These are phyloP conservation scores for Starmera stellimalicola DNA, from an alignment of 1,139 yeast genomes.

Conservation along the genomic window DNA sequence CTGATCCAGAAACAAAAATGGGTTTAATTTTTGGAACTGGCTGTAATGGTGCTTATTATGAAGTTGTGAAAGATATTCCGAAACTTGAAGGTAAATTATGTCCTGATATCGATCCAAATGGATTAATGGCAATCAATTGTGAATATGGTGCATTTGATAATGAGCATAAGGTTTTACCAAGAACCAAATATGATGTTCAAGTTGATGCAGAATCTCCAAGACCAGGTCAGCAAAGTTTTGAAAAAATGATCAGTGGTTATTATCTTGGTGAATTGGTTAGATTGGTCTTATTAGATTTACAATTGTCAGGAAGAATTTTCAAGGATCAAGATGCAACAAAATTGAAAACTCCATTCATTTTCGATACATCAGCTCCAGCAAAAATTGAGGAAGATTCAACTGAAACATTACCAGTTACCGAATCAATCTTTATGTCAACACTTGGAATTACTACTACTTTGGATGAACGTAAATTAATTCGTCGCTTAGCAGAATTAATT, in stretches of 20 bases:
- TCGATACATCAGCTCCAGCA: conserved; percentile 89
- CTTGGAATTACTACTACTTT: conserved; percentile 59
- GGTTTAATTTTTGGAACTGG: conserved; percentile 98
- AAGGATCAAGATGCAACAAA: conserved; percentile 55
- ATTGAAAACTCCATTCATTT: conserved; percentile 50
- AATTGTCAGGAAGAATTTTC: conserved; percentile 58
- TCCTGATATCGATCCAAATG: conserved; percentile 49
- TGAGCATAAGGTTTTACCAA: conserved; percentile 74
- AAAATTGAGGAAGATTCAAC: conserved; percentile 77
- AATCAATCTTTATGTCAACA: conserved; percentile 48
- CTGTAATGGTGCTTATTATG: conserved; percentile 95
- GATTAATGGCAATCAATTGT: conserved; percentile 94
- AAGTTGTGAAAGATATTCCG: conserved; percentile 62
- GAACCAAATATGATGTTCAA: conserved; percentile 76
- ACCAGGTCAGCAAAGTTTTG: conserved; percentile 94
- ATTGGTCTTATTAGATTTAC: conserved; percentile 66
- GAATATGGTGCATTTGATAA: conserved; percentile 98
- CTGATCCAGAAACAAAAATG: conserved; percentile 83
- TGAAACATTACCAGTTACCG: conserved; percentile 70
- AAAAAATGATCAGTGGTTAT: conserved; percentile 96
- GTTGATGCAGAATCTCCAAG: conserved; percentile 87
- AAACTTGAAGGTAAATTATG: conserved; percentile 69
- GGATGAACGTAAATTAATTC: conserved; percentile 75
- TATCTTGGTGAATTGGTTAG: conserved; percentile 91
- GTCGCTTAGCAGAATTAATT: conserved; percentile 75